Evolutionary conservation across 169 alveolate species (phyloP).

Genomic region (Toxoplasma gondii): DNA sequence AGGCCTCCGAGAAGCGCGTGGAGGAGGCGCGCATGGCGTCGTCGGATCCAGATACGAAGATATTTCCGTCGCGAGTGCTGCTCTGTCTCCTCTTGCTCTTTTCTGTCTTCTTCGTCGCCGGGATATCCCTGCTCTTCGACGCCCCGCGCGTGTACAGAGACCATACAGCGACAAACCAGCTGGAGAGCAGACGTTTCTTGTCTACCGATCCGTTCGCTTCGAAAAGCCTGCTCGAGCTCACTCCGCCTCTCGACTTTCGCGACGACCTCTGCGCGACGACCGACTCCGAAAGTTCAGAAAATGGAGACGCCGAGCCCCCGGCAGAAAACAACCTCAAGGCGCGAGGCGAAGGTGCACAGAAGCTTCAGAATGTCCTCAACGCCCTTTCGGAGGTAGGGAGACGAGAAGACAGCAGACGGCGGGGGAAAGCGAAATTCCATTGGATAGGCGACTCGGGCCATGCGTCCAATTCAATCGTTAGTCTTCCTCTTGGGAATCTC

Average conservation of each 20-base stretch:
- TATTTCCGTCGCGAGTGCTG: background rate
- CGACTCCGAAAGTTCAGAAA: background rate
- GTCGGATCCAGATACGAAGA: background rate
- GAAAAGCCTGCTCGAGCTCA: background rate
- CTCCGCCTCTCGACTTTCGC: conserved; percentile 6
- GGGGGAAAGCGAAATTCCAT: too few species aligned
- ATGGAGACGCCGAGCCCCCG: too few species aligned
- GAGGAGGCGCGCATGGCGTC: conserved; percentile 1
- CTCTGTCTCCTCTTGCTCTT: background rate
- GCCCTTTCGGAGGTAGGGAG: background rate
- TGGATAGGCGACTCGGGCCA: too few species aligned
- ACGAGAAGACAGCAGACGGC: background rate
- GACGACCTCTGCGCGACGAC: background rate
- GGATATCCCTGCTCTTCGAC: background rate
- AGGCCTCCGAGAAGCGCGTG: background rate
- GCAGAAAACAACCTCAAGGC: too few species aligned
- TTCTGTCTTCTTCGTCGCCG: background rate
- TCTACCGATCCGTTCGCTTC: conserved; percentile 3
- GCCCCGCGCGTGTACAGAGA: background rate
- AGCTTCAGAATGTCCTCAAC: background rate
- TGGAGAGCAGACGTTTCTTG: background rate
- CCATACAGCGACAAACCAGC: background rate
- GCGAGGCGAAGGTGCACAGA: background rate
- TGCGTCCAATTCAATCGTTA: too few species aligned
- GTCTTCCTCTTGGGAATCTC: too few species aligned